Conservation (phyloP, 2,329 filamentous ascomycete genomes). For the Tolypocladium amazonense region DNA sequence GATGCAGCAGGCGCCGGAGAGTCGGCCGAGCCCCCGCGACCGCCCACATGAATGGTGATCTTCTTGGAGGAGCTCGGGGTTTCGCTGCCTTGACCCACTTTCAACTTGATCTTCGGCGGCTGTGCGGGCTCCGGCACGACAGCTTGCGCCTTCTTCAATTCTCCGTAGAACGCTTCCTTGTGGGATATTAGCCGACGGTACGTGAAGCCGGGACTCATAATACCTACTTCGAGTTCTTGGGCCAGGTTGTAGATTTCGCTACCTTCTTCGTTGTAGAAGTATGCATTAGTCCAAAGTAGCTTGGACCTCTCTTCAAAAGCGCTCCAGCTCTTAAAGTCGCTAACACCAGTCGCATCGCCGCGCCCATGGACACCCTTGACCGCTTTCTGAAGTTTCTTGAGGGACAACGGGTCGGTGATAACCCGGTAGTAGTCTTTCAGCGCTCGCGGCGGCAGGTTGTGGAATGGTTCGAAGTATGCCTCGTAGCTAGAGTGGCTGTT, state of each 20-base stretch:
- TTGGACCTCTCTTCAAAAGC: constrained; percentile 71
- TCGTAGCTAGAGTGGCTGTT: constrained; percentile 43
- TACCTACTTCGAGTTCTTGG: constrained; percentile 62
- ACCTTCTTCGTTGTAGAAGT: constrained; percentile 83
- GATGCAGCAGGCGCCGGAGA: constrained; percentile 36
- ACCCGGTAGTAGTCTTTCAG: constrained; percentile 80
- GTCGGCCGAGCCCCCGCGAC: constrained; percentile 41
- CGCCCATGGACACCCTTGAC: constrained; percentile 64
- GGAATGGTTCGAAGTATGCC: constrained; percentile 62
- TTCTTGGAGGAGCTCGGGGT: constrained; percentile 42
- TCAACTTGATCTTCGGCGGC: constrained; percentile 73
- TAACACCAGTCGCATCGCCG: constrained; percentile 49
- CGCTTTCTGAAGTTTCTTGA: constrained; percentile 67
- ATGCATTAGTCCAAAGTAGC: constrained; percentile 79
- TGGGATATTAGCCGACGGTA: constrained; percentile 4
- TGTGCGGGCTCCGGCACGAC: constrained; percentile 61
- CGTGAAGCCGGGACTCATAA: background rate
- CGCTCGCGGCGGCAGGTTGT: constrained; percentile 64
- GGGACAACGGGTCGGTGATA: constrained; percentile 69
- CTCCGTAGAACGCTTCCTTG: constrained; percentile 58
- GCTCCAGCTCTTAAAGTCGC: constrained; percentile 72
- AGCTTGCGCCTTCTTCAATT: constrained; percentile 61
- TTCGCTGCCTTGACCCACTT: constrained; percentile 43
- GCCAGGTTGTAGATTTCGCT: constrained; percentile 75
- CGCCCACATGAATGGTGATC: constrained; percentile 62